A percentile compares a stretch with the other conserved stretches of the same genome.
Conservation (phyloP, 805 yeast genomes). For the Candida saitoana region DNA sequence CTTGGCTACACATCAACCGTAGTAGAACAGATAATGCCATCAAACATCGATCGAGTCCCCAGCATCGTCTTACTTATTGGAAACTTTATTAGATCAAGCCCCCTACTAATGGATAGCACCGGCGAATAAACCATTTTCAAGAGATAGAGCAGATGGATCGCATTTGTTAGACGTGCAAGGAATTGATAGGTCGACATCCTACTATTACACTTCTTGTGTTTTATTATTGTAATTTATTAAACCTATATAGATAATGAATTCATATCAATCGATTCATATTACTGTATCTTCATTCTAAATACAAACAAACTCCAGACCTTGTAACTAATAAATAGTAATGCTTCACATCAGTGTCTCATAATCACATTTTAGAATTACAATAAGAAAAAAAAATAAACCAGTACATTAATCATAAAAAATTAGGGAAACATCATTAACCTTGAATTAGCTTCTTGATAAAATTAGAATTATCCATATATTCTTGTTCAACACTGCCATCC, state of each 20-base stretch:
- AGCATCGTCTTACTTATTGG: neutral
- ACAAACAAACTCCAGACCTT: neutral
- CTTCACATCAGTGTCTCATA: neutral
- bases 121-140: neutral
- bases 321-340: neutral
- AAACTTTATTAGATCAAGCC: neutral
- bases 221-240: no score
- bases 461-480: slow-evolving; percentile 15
- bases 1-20: neutral
- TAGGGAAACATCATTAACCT: slow-evolving; percentile 7
- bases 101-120: neutral
- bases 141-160: neutral
- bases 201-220: no score
- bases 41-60: neutral
- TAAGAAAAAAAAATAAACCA: neutral
- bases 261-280: neutral
- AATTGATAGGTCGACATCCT: no score
- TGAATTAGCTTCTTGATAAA: slow-evolving; percentile 17
- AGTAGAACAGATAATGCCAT: neutral
- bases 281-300: neutral
- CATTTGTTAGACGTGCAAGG: no score
- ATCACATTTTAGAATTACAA: neutral
- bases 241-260: neutral
- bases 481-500: slow-evolving; percentile 7
- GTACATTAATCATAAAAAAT: neutral